Conservation (phyloP, 306 rosid genomes). For the Macrotyloma uniflorum region DNA sequence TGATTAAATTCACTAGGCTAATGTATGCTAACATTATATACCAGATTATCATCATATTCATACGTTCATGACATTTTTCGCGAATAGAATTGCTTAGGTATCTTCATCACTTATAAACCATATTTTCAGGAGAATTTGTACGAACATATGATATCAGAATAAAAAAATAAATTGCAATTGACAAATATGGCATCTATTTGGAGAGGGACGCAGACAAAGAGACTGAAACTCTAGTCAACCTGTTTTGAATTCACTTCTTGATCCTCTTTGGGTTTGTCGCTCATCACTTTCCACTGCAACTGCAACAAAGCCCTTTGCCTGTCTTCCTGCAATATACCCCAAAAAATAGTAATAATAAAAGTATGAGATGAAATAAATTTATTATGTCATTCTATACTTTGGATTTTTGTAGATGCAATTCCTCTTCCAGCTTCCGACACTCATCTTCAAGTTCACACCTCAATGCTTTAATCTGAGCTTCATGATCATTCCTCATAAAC, state of each 20-base stretch:
- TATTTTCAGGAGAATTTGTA: neutral
- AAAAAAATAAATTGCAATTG: neutral
- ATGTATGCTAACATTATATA: slow-evolving; percentile 11
- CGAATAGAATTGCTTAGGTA: neutral
- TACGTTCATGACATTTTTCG: neutral
- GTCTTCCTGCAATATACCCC: slow-evolving; percentile 72
- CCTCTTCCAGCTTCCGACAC: slow-evolving; percentile 81
- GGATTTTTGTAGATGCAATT: slow-evolving; percentile 84
- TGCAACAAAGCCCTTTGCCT: slow-evolving; percentile 92
- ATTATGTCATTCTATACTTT: slow-evolving; percentile 58
- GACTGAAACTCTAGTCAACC: slow-evolving; percentile 49
- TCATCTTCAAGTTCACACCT: slow-evolving; percentile 85
- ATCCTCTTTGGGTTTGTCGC: slow-evolving; percentile 82
- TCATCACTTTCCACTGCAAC: slow-evolving; percentile 97
- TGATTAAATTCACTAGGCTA: slow-evolving; percentile 23
- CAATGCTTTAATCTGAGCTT: slow-evolving; percentile 74
- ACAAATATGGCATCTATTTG: slow-evolving; percentile 29
- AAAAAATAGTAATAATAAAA: neutral
- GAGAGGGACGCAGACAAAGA: slow-evolving; percentile 8
- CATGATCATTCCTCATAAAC: slow-evolving; percentile 75
- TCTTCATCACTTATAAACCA: slow-evolving; percentile 14
- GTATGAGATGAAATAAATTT: slow-evolving; percentile 12
- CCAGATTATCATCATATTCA: slow-evolving; percentile 11
- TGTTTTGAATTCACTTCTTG: slow-evolving; percentile 86
- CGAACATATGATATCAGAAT: slow-evolving; percentile 20